Evolutionary conservation across 208 protist genomes (phyloP).

Genomic region (Acanthamoeba rhysodes): DNA sequence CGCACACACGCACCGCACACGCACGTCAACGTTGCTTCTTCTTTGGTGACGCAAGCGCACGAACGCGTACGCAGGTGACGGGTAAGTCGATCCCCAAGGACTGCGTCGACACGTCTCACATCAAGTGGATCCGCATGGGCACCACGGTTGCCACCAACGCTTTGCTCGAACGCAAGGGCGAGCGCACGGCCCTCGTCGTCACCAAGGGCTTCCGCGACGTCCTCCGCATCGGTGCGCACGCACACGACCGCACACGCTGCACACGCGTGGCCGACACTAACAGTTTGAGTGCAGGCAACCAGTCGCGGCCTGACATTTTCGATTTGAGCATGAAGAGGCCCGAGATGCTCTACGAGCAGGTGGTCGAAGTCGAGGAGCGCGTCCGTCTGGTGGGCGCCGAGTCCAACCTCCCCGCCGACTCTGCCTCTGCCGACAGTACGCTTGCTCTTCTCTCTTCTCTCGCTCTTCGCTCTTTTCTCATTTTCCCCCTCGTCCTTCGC

Average conservation of each 20-base stretch:
- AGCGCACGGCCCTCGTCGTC: constrained; percentile 93
- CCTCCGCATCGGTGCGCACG: constrained; percentile 91
- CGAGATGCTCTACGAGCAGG: constrained; percentile 93
- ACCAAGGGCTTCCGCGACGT: constrained; percentile 96
- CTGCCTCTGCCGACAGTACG: constrained; percentile 68
- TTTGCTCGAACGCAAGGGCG: constrained; percentile 96
- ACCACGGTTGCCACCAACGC: constrained; percentile 98
- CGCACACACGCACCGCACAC: too few species aligned
- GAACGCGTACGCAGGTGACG: constrained; percentile 29
- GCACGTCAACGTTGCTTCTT: too few species aligned
- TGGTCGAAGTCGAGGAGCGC: constrained; percentile 94
- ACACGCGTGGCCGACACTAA: too few species aligned
- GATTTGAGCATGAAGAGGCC: constrained; percentile 94
- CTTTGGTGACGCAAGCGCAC: background rate
- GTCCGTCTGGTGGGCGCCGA: constrained; percentile 83
- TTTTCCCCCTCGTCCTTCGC: background rate
- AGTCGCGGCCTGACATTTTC: constrained; percentile 95
- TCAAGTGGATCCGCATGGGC: constrained; percentile 97
- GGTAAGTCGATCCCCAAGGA: constrained; percentile 74
- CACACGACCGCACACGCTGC: background rate
- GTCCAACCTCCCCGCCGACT: constrained; percentile 24
- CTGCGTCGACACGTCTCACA: constrained; percentile 88
- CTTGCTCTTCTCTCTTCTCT: background rate
- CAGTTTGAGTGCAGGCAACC: constrained; percentile 82
- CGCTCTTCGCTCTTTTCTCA: too few species aligned